Base-by-base conservation (phyloP, 108 stramenopile species). In the Cyclostephanos invisitatus region DNA sequence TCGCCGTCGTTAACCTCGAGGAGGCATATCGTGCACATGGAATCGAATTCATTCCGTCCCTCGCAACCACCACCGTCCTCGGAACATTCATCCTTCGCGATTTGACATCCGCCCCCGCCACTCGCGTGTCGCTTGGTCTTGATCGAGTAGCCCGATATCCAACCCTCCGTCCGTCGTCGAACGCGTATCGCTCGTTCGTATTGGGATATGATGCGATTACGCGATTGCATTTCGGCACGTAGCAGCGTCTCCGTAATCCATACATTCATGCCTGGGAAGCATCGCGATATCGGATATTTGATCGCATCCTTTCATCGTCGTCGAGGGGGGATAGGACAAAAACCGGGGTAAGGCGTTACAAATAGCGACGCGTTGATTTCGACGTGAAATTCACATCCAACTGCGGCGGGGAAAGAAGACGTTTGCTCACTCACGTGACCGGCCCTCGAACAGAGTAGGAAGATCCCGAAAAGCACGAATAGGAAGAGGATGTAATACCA, bases 401-500 rank as follows among this genome's bases (percentile, higher is more conserved):
- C n/a, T n/a, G n/a, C n/a, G n/a, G n/a, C n/a, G n/a, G n/a, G n/a
- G n/a, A n/a, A n/a, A n/a, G n/a, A n/a, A n/a, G n/a, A n/a, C n/a
- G n/a, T n/a, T n/a, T n/a, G n/a, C n/a, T 44, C 14, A 29, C 72
- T 63, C 28, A 73, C 72, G 29, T 66, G 73, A 5, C 73, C 73
- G 3, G 73, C 46, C 25, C 5, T 38, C 17, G 73, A 56, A 20
- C 44, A 66, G 22, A 57, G 35, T 29, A 65, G 25, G 21, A 37
- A 66, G 2, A 73, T 18, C 2, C 42, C n/a, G 28, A 74, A 44
- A 2, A 66, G 5, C n/a, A 22, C 56, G 28, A 74, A 59, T 44
- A 51, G 66, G 48, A 74, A 74, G 12, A 65, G 14, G 14, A 74
- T 24, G 65, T 74, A 74, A 59, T 66, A 74, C 64, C 64, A 74